A percentile compares a stretch with the other conserved stretches of the same genome.
Conservation (phyloP, 306 rosid species). For the Acacia confusa region DNA sequence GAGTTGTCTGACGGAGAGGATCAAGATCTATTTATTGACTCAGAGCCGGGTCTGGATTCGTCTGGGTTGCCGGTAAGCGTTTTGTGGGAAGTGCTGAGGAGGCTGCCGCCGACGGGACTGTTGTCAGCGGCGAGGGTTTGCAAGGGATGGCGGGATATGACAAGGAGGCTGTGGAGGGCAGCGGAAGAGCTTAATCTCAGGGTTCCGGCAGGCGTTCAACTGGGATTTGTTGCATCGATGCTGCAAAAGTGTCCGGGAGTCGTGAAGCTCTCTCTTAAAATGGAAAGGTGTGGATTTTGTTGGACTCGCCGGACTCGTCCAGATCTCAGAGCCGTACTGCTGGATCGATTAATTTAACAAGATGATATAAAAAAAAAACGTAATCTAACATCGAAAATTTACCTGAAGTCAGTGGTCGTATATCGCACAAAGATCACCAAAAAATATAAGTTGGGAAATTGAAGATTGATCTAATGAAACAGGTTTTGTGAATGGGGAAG, state of each 20-base stretch:
- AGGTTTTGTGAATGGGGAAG: not conserved
- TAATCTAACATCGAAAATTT: not conserved
- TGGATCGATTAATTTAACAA: constrained; percentile 15
- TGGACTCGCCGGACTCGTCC: constrained; percentile 10
- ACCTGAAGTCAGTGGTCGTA: not conserved
- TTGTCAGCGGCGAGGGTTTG: constrained; percentile 81
- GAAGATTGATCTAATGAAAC: not conserved
- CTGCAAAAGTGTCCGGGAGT: constrained; percentile 69
- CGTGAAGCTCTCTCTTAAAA: constrained; percentile 60
- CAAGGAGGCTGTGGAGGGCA: constrained; percentile 74
- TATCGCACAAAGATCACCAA: not conserved
- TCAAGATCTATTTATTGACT: constrained; percentile 25
- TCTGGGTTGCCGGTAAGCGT: constrained; percentile 53
- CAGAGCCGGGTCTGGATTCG: constrained; percentile 40
- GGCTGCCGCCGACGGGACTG: constrained; percentile 72
- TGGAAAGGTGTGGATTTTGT: constrained; percentile 60
- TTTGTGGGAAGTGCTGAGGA: constrained; percentile 75
- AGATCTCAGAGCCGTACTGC: constrained; percentile 43
- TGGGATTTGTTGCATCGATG: constrained; percentile 75
- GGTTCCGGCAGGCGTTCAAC: constrained; percentile 70
- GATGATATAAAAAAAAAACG: not conserved
- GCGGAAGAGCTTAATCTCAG: constrained; percentile 73
- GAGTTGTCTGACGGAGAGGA: constrained; percentile 30
- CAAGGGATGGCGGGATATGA: constrained; percentile 80
- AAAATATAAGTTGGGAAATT: not conserved